Conservation (phyloP, 345 rosid species). For the Eucalyptus cloeziana region DNA sequence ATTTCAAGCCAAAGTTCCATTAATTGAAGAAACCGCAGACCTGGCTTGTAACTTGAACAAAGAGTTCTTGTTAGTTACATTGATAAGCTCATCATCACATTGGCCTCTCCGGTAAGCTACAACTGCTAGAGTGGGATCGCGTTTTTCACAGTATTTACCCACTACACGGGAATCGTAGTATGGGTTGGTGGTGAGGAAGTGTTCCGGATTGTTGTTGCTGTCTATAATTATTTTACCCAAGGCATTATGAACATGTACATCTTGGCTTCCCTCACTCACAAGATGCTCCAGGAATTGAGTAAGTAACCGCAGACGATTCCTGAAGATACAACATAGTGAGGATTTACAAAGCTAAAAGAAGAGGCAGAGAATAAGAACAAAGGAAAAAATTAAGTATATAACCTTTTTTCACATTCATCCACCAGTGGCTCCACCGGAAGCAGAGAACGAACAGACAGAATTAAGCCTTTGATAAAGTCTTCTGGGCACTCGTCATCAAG, state of each 20-base stretch:
- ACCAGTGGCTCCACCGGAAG: conserved; percentile 50
- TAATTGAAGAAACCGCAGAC: conserved; percentile 19
- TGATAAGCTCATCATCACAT: conserved; percentile 94
- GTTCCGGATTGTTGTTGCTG: conserved; percentile 98
- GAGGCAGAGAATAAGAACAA: conserved; percentile 14
- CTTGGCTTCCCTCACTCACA: conserved; percentile 99
- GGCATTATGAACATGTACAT: conserved; percentile 98
- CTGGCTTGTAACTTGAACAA: conserved; percentile 97
- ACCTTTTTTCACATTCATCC: conserved; percentile 53
- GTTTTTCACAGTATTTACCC: conserved; percentile 99
- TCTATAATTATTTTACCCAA: conserved; percentile 98
- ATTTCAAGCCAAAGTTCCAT: background rate
- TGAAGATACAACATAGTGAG: conserved; percentile 22
- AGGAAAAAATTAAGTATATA: conserved; percentile 12
- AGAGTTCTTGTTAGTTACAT: conserved; percentile 94
- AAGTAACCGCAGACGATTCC: conserved; percentile 98
- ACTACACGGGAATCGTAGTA: conserved; percentile 96
- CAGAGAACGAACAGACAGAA: conserved; percentile 65
- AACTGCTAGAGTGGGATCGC: conserved; percentile 98
- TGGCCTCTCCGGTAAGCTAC: conserved; percentile 97
- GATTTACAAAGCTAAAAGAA: background rate
- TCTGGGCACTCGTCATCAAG: conserved; percentile 99
- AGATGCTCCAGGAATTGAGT: conserved; percentile 99
- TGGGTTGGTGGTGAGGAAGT: conserved; percentile 96
- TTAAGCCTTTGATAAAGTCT: conserved; percentile 96